Base-by-base conservation (phyloP, 2,329 filamentous ascomycete genomes). In the Byssothecium circinans region DNA sequence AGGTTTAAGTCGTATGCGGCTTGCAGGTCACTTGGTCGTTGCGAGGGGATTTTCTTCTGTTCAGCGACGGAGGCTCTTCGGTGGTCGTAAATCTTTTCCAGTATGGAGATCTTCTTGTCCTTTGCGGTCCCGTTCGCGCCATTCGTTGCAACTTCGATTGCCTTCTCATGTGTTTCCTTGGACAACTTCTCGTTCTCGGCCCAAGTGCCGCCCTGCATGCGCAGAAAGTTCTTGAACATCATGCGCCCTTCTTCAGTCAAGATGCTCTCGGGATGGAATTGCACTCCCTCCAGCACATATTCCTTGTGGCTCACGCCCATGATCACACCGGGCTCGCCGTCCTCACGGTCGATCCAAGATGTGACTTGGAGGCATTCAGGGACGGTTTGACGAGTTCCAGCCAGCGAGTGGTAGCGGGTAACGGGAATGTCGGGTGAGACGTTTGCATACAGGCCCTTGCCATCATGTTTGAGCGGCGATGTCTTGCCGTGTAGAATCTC, bases 401-500 rank as follows among this genome's bases (percentile, higher is more conserved):
- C 94, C 33, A 99, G 83, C 3, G 95, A 99, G 73, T 99, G 94
- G 67, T 99, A 99, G 54, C 94, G 81, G 14, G 94, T 99, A 17
- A 99, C 91, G 0, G 89, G 88, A 17, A 99, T 80, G 27, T 84
- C 83, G 65, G 95, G 87, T 3, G 85, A 76, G 47, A 99, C 78
- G n/a, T 85, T 85, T 35, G 83, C 81, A 68, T 96, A 99, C 7
- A 96, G 87, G n/a, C 94, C 95, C 71, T 91, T 95, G 42, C 80
- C 81, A 69, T 99, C 94, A 72, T 99, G 94, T 33, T 84, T 83
- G 64, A 99, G 78, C 41, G 88, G 86, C 2, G 92, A 97, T 6
- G 94, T 99, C 77, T 99, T 99, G 61, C 94, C 94, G 66, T 99
- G 94, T 45, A 99, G 78, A 65, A 96, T 96, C 75, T 99, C 94